A percentile compares a stretch with the other conserved stretches of the same genome.
Evolutionary conservation across 768 basidiomycete genomes (phyloP).

Genomic region (Leccinum incarnatum): DNA sequence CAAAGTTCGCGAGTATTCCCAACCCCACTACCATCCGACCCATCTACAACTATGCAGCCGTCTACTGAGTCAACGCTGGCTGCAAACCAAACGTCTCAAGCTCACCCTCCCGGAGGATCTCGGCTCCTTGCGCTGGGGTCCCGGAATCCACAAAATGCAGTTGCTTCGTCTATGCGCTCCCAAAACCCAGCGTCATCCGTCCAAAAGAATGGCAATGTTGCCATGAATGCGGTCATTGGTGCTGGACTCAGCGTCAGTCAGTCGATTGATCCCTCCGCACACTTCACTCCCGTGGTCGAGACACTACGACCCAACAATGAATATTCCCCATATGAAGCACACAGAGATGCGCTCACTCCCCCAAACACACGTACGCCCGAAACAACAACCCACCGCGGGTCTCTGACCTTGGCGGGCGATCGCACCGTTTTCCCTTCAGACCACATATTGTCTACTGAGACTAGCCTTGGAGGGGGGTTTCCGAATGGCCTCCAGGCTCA

Average conservation of each 20-base stretch:
- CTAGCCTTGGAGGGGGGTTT: slow-evolving; percentile 15
- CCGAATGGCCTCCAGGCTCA: slow-evolving; percentile 13
- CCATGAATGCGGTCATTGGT: slow-evolving; percentile 9
- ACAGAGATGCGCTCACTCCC: slow-evolving; percentile 12
- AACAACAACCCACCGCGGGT: slow-evolving; percentile 16
- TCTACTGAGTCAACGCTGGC: slow-evolving; percentile 42
- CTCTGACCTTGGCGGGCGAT: slow-evolving; percentile 18
- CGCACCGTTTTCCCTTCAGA: slow-evolving; percentile 24
- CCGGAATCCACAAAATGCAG: slow-evolving; percentile 23
- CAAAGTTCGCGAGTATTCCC: slow-evolving; percentile 38
- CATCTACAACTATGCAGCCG: slow-evolving; percentile 14
- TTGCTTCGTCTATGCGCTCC: slow-evolving; percentile 16
- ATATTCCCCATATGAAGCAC: slow-evolving; percentile 61
- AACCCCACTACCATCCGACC: slow-evolving; percentile 27
- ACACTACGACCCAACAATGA: slow-evolving; percentile 24
- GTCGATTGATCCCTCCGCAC: slow-evolving; percentile 18
- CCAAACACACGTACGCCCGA: slow-evolving; percentile 18
- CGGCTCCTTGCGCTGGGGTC: slow-evolving; percentile 42
- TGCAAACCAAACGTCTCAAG: slow-evolving; percentile 33
- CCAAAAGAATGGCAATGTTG: slow-evolving; percentile 23
- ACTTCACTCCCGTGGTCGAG: slow-evolving; percentile 10
- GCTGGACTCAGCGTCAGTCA: slow-evolving; percentile 9
- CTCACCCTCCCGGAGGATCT: slow-evolving; percentile 41
- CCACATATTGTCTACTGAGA: slow-evolving; percentile 18
- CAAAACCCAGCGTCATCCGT: slow-evolving; percentile 24